Base-by-base conservation (phyloP, 2,329 filamentous ascomycete genomes). In the Fusarium lyarnte region DNA sequence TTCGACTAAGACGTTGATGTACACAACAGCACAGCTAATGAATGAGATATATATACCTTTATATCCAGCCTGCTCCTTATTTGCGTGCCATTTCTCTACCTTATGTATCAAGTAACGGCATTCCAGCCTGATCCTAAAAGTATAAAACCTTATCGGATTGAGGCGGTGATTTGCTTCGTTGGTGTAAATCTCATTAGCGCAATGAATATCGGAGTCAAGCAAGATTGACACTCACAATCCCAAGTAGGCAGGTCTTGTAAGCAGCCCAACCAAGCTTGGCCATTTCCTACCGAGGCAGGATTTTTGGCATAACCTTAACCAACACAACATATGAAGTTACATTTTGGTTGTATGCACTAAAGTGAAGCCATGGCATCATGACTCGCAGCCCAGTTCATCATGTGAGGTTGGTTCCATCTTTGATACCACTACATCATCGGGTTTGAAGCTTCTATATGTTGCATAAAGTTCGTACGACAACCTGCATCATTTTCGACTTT, bases 11-110 rank as follows among this genome's bases (percentile, higher is more conserved):
- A 39, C 12, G 12, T 47, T 53, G 49, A 67, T 71, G 54, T 58
- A 69, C 57, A 60, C 57, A 70, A 57, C 49, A 58, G 29, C 58
- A 57, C 54, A 57, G 54, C 52, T 67, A 69, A 69, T 54, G 41
- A 67, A 67, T 58, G 45, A 58, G 53, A 59, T 29, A 71, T 67
- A 63, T 55, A 49, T 49, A 57, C 38, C 66, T 62, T 55, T 42
- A 43, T 39, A 42, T 39, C 7, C 27, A 62, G 41, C 17, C 23
- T 35, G 21, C n/a, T 19, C 23, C 43, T 57, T n/a, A 33, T 58
- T 31, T 16, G 21, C 19, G 23, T 39, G 27, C 14, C 10, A n/a
- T 27, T 21, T 13, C 17, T 43, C 12, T 29, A 19, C 33, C 39
- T 27, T 17, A 21, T 39, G 33, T 36, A 36, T n/a, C 19, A n/a